Base-by-base conservation (phyloP, 2,329 filamentous ascomycete genomes). In the Aspergillus neotritici region DNA sequence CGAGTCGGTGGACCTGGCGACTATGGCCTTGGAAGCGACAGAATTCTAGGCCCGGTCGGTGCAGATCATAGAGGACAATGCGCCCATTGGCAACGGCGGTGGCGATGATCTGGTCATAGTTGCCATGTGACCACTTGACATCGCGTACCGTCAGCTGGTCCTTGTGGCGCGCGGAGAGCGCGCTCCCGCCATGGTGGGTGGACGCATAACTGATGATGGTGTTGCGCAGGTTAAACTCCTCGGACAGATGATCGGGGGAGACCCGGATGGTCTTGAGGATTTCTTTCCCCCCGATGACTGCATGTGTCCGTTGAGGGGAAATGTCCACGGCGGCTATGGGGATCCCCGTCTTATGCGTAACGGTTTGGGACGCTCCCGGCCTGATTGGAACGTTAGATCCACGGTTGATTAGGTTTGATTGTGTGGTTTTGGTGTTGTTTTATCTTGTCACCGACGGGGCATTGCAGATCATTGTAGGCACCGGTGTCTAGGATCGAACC, bases 71-170 rank as follows among this genome's bases (percentile, higher is more conserved):
- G 44, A 83, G 63, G 41, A 82, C 75, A 57, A 84, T 79, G 54
- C 80, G 79, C 49, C 80, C 80, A 64, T 81, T 83, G 40, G 76
- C 76, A 16, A 78, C 80, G 17, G 80, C 80, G 9, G 80, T 82
- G 31, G 79, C 80, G 50, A 84, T 79, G 53, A 75, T 75, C 47
- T 76, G 74, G 53, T 74, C 74, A 58, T 75, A 81, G 41, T 73
- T 71, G 46, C 78, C 76, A 64, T 82, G 79, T 40, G 80, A 82
- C 80, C 80, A 84, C 51, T 82, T 82, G 25, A 84, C 80, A 62
- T 84, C 80, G 48, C 78, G 78, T 51, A 82, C 78, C 41, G 78
- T 77, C 49, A 83, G 69, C 47, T 77, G 77, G 47, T 80, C 76
- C 49, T 77, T 75, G 58, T 78, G 70, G 33, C 75, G 71, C 38